phyloP scores from a whole-genome alignment of 108 stramenopile species.

The Discostella pseudostelligera region DNA sequence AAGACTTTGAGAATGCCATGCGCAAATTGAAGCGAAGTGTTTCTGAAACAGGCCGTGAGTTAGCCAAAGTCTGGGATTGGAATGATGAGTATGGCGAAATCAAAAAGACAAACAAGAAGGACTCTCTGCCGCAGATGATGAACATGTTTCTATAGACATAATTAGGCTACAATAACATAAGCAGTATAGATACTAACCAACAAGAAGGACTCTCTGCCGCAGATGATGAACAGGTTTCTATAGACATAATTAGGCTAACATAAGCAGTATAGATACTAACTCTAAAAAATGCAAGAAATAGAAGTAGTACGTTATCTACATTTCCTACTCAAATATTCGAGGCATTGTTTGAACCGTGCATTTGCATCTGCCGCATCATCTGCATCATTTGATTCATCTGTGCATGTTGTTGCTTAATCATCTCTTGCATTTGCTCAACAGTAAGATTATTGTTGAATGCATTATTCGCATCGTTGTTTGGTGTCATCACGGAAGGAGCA shows the following conservation, averaged over 20 bases:
- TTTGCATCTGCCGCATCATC: slow-evolving; percentile 40
- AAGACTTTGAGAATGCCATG: slow-evolving; percentile 89
- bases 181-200: slow-evolving; percentile 22
- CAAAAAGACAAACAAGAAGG: slow-evolving; percentile 76
- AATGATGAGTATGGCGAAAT: slow-evolving; percentile 98
- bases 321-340: not conserved
- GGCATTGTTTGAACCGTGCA: slow-evolving; percentile 14
- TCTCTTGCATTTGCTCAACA: slow-evolving; percentile 39
- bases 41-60: slow-evolving; percentile 91
- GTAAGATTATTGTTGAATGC: slow-evolving; percentile 20
- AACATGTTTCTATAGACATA: slow-evolving; percentile 80
- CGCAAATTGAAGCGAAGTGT: slow-evolving; percentile 91
- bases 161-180: too few relatives aligned
- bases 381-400: slow-evolving; percentile 50
- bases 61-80: slow-evolving; percentile 93
- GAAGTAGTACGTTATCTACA: not conserved
- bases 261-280: slow-evolving; percentile 5
- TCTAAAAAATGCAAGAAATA: not conserved
- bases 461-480: slow-evolving; percentile 5
- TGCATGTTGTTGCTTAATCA: slow-evolving; percentile 43
- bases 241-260: slow-evolving; percentile 23
- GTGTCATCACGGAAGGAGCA: slow-evolving; percentile 9
- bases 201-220: slow-evolving; percentile 67
- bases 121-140: slow-evolving; percentile 74
- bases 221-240: slow-evolving; percentile 88